Conservation (phyloP, 768 basidiomycete species). For the Serendipita vermifera region DNA sequence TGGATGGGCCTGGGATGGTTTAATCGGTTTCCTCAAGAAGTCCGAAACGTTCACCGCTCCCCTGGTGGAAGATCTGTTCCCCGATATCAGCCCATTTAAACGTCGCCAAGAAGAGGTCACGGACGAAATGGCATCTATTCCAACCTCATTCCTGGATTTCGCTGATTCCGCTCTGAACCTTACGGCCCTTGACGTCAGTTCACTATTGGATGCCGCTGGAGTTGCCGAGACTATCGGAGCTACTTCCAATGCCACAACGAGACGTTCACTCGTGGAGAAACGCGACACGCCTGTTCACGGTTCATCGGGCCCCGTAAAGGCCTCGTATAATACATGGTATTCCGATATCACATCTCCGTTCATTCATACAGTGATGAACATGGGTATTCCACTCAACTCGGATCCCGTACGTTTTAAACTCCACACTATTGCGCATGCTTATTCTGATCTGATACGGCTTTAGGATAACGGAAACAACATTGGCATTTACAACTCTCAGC, state of each 20-base stretch:
- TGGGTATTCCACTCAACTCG: background rate
- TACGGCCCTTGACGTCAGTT: slow-evolving; percentile 2
- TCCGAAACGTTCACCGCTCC: slow-evolving; percentile 29
- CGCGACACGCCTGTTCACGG: slow-evolving; percentile 7
- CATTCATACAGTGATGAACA: background rate
- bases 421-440: too few species aligned
- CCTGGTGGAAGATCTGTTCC: slow-evolving; percentile 11
- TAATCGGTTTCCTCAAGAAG: slow-evolving; percentile 18
- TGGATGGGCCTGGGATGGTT: slow-evolving; percentile 19
- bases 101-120: slow-evolving; percentile 3
- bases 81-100: background rate
- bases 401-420: background rate
- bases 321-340: slow-evolving; percentile 12
- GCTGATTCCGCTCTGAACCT: background rate
- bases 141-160: background rate
- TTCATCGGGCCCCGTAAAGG: slow-evolving; percentile 7
- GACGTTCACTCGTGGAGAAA: background rate
- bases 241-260: background rate
- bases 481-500: slow-evolving; percentile 13
- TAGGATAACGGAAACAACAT: slow-evolving; percentile 10
- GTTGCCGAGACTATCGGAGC: slow-evolving; percentile 3
- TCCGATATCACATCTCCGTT: slow-evolving; percentile 8
- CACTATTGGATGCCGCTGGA: background rate
- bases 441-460: too few species aligned
- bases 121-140: too few species aligned